Percentiles rank a stretch among this genome's conserved stretches.
Evolutionary conservation across 352 stramenopile species (phyloP).

Genomic region (Plasmopara muralis): DNA sequence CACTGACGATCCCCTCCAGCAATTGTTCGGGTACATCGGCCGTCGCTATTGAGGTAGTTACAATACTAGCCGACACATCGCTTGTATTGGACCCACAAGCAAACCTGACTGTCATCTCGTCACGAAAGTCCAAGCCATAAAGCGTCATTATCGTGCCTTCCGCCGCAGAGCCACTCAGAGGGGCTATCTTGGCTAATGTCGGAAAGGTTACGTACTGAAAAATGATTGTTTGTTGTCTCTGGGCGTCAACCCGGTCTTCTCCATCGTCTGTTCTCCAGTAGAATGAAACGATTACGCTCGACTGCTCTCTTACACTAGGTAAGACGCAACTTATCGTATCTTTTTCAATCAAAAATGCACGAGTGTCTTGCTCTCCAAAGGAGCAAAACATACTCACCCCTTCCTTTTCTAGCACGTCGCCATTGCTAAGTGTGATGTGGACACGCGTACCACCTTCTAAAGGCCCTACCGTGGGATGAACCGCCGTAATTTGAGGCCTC

Average conservation of each 20-base stretch:
- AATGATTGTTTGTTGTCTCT: constrained; percentile 3
- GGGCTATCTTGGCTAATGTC: constrained; percentile 13
- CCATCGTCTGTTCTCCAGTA: constrained; percentile 20
- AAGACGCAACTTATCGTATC: constrained; percentile 17
- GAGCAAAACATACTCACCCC: constrained; percentile 22
- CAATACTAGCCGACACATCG: constrained; percentile 9
- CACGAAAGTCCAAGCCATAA: constrained; percentile 22
- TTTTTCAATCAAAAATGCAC: constrained; percentile 12
- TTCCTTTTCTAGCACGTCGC: constrained; percentile 4
- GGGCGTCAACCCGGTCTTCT: constrained; percentile 14
- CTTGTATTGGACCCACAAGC: constrained; percentile 5
- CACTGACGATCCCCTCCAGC: constrained; percentile 10
- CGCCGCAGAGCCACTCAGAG: constrained; percentile 13
- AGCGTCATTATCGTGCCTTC: constrained; percentile 25
- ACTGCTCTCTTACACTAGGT: constrained; percentile 6
- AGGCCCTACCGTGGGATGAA: constrained; percentile 21
- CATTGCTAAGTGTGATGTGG: constrained; percentile 13
- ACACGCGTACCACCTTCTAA: constrained; percentile 32
- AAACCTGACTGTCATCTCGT: constrained; percentile 24
- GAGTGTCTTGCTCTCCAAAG: constrained; percentile 29
- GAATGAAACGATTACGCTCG: constrained; percentile 15
- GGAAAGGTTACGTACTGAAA: constrained; percentile 28
- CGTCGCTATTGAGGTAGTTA: constrained; percentile 15
- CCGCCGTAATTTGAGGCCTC: constrained; percentile 19
- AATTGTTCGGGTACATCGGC: constrained; percentile 18